Percentiles rank a stretch among this genome's conserved stretches.
Evolutionary conservation across 495 filamentous ascomycete species (phyloP).

Genomic region (Daldinia loculata): DNA sequence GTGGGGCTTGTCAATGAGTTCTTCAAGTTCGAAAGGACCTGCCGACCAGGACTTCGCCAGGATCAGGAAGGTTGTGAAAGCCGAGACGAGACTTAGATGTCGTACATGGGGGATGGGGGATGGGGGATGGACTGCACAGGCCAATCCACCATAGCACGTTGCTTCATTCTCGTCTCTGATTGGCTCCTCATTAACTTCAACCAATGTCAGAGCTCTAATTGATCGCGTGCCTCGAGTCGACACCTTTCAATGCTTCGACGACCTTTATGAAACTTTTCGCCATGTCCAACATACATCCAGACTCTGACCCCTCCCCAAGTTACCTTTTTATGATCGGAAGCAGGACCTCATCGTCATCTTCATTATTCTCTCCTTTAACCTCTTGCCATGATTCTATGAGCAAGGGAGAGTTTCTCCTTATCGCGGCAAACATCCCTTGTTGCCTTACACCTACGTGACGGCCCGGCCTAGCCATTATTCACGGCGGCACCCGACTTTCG

Average conservation of each 20-base stretch:
- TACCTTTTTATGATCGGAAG: slow-evolving; percentile 15
- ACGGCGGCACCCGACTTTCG: slow-evolving; percentile 1
- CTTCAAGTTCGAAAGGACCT: slow-evolving; percentile 3
- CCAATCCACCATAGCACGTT: slow-evolving; percentile 40
- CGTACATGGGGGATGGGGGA: slow-evolving; percentile 21
- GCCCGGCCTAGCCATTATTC: not conserved
- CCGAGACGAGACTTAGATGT: slow-evolving; percentile 22
- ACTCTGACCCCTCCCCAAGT: slow-evolving; percentile 24
- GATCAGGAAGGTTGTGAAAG: slow-evolving; percentile 7
- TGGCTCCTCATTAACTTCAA: slow-evolving; percentile 27
- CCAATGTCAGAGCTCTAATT: slow-evolving; percentile 47
- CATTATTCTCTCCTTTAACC: slow-evolving; percentile 5
- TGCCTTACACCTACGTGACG: slow-evolving; percentile 16
- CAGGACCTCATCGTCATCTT: not conserved
- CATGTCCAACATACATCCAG: slow-evolving; percentile 36
- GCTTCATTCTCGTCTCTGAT: slow-evolving; percentile 29
- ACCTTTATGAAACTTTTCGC: slow-evolving; percentile 17
- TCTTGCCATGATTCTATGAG: slow-evolving; percentile 13
- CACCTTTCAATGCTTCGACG: slow-evolving; percentile 38
- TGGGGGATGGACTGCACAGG: slow-evolving; percentile 28
- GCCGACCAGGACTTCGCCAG: slow-evolving; percentile 4
- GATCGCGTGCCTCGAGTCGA: slow-evolving; percentile 49
- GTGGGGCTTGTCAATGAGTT: not conserved
- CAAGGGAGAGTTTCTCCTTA: not conserved
- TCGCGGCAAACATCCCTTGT: slow-evolving; percentile 13